phyloP scores from a whole-genome alignment of 371 early-diverging fungal genomes.

The Mortierella sp. region DNA sequence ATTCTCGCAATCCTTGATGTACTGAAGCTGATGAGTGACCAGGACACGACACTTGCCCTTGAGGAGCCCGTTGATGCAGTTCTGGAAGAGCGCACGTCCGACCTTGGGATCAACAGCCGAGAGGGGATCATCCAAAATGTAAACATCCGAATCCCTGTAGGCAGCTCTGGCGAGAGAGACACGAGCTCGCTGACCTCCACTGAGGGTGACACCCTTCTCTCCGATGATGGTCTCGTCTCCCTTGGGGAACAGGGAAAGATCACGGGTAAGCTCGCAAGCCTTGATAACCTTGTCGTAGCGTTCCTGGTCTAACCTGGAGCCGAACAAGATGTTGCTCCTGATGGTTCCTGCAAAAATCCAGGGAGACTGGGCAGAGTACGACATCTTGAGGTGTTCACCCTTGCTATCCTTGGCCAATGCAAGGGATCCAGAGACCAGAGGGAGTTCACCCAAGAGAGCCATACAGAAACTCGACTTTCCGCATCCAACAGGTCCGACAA shows the following conservation, averaged over 20 bases:
- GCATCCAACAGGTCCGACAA: conserved; percentile 60
- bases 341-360: conserved; percentile 73
- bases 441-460: conserved; percentile 57
- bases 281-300: conserved; percentile 61
- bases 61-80: conserved; percentile 70
- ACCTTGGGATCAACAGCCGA: conserved; percentile 78
- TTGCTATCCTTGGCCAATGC: conserved; percentile 31
- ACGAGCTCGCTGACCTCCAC: conserved; percentile 76
- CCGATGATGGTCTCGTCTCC: conserved; percentile 74
- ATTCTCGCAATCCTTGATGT: conserved; percentile 64
- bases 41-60: conserved; percentile 61
- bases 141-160: conserved; percentile 68
- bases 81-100: conserved; percentile 59
- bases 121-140: conserved; percentile 77
- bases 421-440: conserved; percentile 70
- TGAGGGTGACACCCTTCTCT: conserved; percentile 71
- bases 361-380: conserved; percentile 63
- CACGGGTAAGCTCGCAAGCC: conserved; percentile 65
- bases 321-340: conserved; percentile 73
- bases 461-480: conserved; percentile 60
- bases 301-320: conserved; percentile 56
- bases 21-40: conserved; percentile 63
- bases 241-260: conserved; percentile 69
- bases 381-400: conserved; percentile 30
- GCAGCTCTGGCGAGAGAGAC: conserved; percentile 72